Base-by-base conservation (phyloP, 2,329 filamentous ascomycete species). In the Sporothrix inflata region DNA sequence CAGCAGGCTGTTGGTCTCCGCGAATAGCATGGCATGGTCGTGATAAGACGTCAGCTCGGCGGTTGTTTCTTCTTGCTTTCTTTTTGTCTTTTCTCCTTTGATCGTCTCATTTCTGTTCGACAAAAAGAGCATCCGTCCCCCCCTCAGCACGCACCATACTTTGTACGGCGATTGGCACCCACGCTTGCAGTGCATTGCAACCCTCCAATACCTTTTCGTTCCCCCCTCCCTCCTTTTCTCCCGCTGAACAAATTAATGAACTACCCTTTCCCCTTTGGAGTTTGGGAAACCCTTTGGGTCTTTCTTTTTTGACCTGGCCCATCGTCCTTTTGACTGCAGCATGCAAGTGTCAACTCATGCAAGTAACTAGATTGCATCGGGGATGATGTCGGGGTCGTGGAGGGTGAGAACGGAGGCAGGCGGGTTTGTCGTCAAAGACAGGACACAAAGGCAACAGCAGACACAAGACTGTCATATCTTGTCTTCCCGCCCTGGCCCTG, bases 311-410 rank as follows among this genome's bases (percentile, higher is more conserved):
- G 27, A 11, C 53, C 53, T 34, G 24, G 53, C 14, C 27, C 53
- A 21, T 19, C 7, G 57, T 42, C 19, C 34, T 21, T 61, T 60
- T n/a, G n/a, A 38, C 21, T 30, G 60, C 40, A 24, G 63, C 63
- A 66, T 49, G 63, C 63, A 69, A 69, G 21, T 57, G 49, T 57
- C 67, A 57, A 66, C 30, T 57, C 34, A 69, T 69, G 67, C 67
- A 69, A 57, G 67, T 45, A 51, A 69, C 34, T 69, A 42, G 40
- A 51, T 69, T 69, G 67, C 67, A 69, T 69, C 14, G 67, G 30
- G 63, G 40, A n/a, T 9, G 24, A 30, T 47, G 42, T 27, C 3
- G 24, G 63, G 42, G 21, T 24, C 8, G n/a, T 45, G 21, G 21
- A 42, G 40, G 40, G 21, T 45, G 21, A 65, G 40, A 65, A 47